Percentiles rank a stretch among this genome's conserved stretches.
Evolutionary conservation across 2,329 filamentous ascomycete genomes (phyloP).

Genomic region (Pyricularia pennisetigena): DNA sequence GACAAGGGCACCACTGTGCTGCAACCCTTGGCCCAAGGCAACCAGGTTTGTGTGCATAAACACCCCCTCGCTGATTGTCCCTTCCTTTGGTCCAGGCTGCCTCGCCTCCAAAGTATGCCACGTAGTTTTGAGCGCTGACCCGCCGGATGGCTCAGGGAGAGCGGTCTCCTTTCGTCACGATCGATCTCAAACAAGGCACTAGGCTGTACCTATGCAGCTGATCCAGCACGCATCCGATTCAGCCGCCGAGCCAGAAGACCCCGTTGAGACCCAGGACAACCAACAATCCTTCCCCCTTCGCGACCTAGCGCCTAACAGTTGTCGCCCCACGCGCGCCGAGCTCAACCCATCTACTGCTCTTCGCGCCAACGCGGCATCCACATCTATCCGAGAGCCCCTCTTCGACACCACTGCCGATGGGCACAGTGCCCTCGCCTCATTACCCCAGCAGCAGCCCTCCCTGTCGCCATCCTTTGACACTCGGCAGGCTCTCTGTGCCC

Average conservation of each 20-base stretch:
- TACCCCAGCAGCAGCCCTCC: conserved; percentile 2
- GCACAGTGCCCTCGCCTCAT: conserved; percentile 1
- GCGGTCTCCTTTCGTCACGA: neutral
- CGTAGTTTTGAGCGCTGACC: neutral
- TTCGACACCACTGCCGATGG: neutral
- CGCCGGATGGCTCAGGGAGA: neutral
- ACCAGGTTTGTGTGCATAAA: conserved; percentile 1
- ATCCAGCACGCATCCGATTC: conserved; percentile 2
- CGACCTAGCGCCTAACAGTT: conserved; percentile 7
- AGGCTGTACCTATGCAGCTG: neutral
- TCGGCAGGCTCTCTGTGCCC: neutral
- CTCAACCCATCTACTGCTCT: conserved; percentile 2
- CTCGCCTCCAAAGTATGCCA: neutral
- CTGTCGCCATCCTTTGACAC: neutral
- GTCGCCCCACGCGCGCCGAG: conserved; percentile 6
- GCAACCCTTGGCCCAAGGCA: neutral
- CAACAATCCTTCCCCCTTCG: conserved; percentile 10
- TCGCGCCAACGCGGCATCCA: conserved; percentile 4
- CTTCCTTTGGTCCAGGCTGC: too few relatives aligned
- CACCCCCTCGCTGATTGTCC: neutral
- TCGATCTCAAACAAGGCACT: neutral
- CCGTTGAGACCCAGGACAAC: conserved; percentile 3
- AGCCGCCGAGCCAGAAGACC: conserved; percentile 7
- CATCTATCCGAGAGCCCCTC: conserved; percentile 2
- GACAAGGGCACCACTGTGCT: neutral